Evolutionary conservation across 148 eudicot genomes (phyloP).

Genomic region (Camellia granthamiana): DNA sequence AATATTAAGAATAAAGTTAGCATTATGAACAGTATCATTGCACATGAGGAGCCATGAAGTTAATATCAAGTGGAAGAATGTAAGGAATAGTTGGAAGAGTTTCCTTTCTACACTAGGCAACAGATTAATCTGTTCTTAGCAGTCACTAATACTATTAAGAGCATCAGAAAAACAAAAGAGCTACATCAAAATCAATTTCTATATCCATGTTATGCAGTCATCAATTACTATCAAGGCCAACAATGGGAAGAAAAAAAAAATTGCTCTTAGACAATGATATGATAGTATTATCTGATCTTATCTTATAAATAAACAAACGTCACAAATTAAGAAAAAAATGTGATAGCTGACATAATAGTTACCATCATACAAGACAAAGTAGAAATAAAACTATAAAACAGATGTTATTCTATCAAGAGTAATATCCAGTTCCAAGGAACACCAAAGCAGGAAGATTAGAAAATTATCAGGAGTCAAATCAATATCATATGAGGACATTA

Average conservation of each 20-base stretch:
- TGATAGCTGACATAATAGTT: constrained; percentile 1
- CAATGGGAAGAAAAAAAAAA: not conserved
- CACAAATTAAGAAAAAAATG: not conserved
- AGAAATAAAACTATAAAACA: not conserved
- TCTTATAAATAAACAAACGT: not conserved
- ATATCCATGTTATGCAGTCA: not conserved
- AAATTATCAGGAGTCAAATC: not conserved
- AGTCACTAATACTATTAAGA: not conserved
- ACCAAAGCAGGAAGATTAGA: not conserved
- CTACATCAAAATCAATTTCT: not conserved
- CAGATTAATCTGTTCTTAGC: not conserved
- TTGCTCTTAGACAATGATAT: not conserved
- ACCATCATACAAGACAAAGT: constrained; percentile 3
- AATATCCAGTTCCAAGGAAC: not conserved
- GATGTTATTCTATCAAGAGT: not conserved
- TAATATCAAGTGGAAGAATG: not conserved
- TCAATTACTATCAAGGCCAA: not conserved
- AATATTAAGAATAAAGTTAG: not conserved
- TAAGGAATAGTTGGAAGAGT: not conserved
- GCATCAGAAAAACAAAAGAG: not conserved
- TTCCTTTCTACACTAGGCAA: not conserved
- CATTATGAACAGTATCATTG: not conserved
- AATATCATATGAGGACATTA: not conserved
- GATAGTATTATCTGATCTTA: not conserved
- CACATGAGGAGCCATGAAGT: not conserved